Evolutionary conservation across 768 basidiomycete species (phyloP), one percentile per base, ranked within the genome.

Genomic region (Boletus insuetus): DNA sequence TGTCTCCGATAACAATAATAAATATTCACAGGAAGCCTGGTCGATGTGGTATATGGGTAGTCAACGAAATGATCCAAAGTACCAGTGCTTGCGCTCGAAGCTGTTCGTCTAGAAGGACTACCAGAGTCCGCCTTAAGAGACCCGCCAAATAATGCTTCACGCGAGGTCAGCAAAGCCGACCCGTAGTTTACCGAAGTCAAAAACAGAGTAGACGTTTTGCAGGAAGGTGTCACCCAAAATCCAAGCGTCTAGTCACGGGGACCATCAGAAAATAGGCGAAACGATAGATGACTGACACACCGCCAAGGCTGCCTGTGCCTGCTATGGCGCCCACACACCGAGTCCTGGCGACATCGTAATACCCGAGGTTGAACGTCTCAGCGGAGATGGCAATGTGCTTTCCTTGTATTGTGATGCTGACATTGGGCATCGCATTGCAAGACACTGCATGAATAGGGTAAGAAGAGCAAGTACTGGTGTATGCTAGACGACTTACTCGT

Each of bases 131-230:
- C 32, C 26, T 45, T n/a, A 16, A 44, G 29, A 35, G 1, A 24
- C 8, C 3, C 34, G n/a, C 7, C 4, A 37, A 37, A 29, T 24
- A 49, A 17, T 22, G 29, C 32, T 35, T 69, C 55, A 66, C 47
- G 59, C 59, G 39, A 69, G 63, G 11, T 58, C 39, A 37, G 78
- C 77, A 57, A 79, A 79, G 5, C 79, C 76, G n/a, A 79, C 74
- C 32, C 62, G 68, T 4, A 39, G 50, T n/a, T 71, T 67, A 6
- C 69, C 75, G 19, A 75, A 53, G 57, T 80, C 75, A 58, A 80
- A 81, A 12, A 69, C 67, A 9, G 77, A 70, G 58, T 79, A 82
- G 26, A 79, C 76, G 49, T 75, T 78, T 59, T 69, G 73, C 57
- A 81, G 56, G 69, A 82, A 79, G 12, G 67, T 61, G 32, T 73